phyloP scores from a whole-genome alignment of 2,329 filamentous ascomycete species.

The Aureobasidium pullulans region DNA sequence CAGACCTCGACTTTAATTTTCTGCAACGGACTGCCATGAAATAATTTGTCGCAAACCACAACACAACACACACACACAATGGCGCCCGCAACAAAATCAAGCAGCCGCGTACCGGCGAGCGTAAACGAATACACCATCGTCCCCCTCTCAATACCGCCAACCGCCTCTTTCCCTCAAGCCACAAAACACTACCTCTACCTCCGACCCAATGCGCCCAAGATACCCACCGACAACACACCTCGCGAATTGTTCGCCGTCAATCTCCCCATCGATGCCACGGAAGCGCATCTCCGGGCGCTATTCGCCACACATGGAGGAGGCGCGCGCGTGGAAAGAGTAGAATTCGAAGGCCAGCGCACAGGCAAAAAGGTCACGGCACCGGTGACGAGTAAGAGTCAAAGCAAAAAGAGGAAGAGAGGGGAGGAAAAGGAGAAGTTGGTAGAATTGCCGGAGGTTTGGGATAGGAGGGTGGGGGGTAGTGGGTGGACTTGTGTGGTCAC shows the following conservation, averaged over 20 bases:
- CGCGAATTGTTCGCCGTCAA: conserved; percentile 90
- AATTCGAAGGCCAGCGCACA: conserved; percentile 60
- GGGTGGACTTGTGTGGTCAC: conserved; percentile 74
- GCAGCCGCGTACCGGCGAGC: conserved; percentile 20
- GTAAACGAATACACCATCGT: conserved; percentile 61
- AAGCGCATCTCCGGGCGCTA: conserved; percentile 65
- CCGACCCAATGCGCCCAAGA: conserved; percentile 72
- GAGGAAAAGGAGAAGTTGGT: conserved; percentile 36
- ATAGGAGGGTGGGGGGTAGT: conserved; percentile 60
- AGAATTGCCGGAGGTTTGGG: conserved; percentile 64
- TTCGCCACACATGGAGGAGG: conserved; percentile 68
- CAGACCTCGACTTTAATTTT: neutral
- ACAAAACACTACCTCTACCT: conserved; percentile 80
- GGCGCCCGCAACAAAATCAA: conserved; percentile 14
- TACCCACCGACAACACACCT: conserved; percentile 63
- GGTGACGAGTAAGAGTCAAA: conserved; percentile 27
- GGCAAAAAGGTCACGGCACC: conserved; percentile 29
- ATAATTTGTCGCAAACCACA: neutral
- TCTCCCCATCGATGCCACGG: conserved; percentile 74
- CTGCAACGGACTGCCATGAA: neutral
- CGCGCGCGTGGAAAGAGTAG: conserved; percentile 68
- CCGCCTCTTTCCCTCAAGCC: conserved; percentile 54
- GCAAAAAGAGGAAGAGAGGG: conserved; percentile 51
- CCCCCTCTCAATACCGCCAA: conserved; percentile 57
- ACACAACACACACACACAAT: conserved; percentile 9